Conservation (phyloP, 1,284 basidiomycete species). For the Ganoderma resinaceum region DNA sequence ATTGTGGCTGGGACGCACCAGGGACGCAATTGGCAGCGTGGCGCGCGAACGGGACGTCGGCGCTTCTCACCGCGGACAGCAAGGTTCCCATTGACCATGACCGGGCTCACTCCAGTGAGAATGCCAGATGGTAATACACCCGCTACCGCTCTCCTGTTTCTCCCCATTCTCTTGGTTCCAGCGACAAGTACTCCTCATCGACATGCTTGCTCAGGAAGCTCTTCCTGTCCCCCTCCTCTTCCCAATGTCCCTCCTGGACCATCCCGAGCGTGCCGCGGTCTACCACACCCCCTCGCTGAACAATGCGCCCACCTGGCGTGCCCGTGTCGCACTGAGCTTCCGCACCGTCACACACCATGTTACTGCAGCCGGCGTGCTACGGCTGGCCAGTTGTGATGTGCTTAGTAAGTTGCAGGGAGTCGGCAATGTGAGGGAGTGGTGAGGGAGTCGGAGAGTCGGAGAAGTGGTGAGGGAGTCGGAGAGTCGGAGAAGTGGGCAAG, state of each 20-base stretch:
- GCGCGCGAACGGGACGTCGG: conserved; percentile 20
- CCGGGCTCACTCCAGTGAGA: conserved; percentile 34
- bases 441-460: too few relatives aligned
- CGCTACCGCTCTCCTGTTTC: conserved; percentile 38
- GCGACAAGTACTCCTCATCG: conserved; percentile 32
- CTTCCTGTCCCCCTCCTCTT: conserved; percentile 19
- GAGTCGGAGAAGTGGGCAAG: too few relatives aligned
- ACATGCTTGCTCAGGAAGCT: conserved; percentile 23
- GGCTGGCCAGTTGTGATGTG: too few relatives aligned
- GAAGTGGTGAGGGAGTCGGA: too few relatives aligned
- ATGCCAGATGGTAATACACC: conserved; percentile 26
- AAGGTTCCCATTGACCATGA: conserved; percentile 26
- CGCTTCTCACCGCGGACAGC: conserved; percentile 34
- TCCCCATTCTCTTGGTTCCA: conserved; percentile 36
- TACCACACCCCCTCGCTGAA: conserved; percentile 20
- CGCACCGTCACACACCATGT: conserved; percentile 49
- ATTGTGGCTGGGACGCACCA: conserved; percentile 22
- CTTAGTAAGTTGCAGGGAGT: too few relatives aligned
- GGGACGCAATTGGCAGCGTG: conserved; percentile 22
- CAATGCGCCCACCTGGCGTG: conserved; percentile 19
- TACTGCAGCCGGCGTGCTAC: too few relatives aligned
- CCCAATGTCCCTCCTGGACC: conserved; percentile 32
- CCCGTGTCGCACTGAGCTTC: conserved; percentile 8
- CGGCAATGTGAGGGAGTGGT: too few relatives aligned
- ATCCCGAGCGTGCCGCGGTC: conserved; percentile 27